Base-by-base conservation (phyloP, 371 early-diverging fungal genomes). In the Circinella minor region DNA sequence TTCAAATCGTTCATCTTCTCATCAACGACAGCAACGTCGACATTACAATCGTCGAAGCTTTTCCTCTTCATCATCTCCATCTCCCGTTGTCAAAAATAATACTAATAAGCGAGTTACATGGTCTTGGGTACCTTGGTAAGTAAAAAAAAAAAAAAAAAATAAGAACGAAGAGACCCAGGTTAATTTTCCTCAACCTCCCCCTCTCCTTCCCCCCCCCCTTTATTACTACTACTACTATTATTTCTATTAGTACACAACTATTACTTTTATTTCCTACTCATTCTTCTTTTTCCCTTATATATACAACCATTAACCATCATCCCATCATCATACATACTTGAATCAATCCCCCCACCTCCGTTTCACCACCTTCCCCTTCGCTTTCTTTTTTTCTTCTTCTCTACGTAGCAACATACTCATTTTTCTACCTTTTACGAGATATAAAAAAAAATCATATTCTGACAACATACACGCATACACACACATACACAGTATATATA, bases 101-200 rank as follows among this genome's bases (percentile, higher is more conserved):
- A 34, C 5, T n/a, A 57, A 57, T 17, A 57, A 1, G 2, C 57
- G 57, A 34, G 27, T 57, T 57, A 34, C 57, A 11, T 57, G 57
- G 57, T 34, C 57, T 27, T 57, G 57, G 57, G 11, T 27, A n/a
- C 57, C 57, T 57, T 57, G 57, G 57, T 57, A 57, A 15, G 15
- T 9, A 15, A 15, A 15, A 47, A 15, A 47, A 51, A 51, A 51
- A 51, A 51, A 51, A 51, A 17, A 13, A 51, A n/a, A n/a, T n/a
- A n/a, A n/a, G n/a, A n/a, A n/a, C n/a, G n/a, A n/a, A 13, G 15
- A 8, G 14, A 51, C 1, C 51, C 51, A 1, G 14, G 17, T 17
- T 13, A 51, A 51, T 5, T 15, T 51, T 13, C 51, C n/a, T 13
- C n/a, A 51, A 51, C 47, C 47, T 15, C 47, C 2, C 27, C 27